A percentile compares a stretch with the other conserved stretches of the same genome.
Evolutionary conservation across 2,329 filamentous ascomycete species (phyloP).

Genomic region (Parafenestella ontariensis): DNA sequence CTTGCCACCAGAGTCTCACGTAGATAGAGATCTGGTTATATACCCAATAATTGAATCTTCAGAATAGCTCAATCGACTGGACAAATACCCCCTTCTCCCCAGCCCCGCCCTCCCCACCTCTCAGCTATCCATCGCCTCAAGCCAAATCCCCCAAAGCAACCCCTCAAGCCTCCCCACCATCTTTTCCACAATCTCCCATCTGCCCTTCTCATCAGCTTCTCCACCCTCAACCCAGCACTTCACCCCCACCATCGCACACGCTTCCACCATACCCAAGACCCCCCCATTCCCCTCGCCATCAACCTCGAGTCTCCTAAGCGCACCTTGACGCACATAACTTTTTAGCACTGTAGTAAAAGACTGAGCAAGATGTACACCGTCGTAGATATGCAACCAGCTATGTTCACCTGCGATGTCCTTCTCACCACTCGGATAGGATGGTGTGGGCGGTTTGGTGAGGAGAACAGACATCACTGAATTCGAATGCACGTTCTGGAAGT

Average conservation of each 20-base stretch:
- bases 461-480: neutral
- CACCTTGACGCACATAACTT: neutral
- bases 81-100: neutral
- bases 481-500: neutral
- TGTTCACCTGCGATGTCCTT: neutral
- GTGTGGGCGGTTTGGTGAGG: neutral
- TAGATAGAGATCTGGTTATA: neutral
- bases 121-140: neutral
- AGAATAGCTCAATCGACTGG: neutral
- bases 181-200: neutral
- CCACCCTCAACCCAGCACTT: neutral
- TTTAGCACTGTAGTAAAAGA: neutral
- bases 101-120: neutral
- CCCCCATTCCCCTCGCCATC: neutral
- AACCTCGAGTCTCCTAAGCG: neutral
- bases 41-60: neutral
- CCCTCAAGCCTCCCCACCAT: conserved; percentile 3
- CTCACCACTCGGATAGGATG: neutral
- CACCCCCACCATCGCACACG: neutral
- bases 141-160: conserved; percentile 7
- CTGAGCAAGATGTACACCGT: neutral
- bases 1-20: neutral
- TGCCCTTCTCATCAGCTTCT: neutral
- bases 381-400: conserved; percentile 1
- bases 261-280: neutral